phyloP scores from a whole-genome alignment of 257 asterid genomes.

The Scutellaria galericulata region DNA sequence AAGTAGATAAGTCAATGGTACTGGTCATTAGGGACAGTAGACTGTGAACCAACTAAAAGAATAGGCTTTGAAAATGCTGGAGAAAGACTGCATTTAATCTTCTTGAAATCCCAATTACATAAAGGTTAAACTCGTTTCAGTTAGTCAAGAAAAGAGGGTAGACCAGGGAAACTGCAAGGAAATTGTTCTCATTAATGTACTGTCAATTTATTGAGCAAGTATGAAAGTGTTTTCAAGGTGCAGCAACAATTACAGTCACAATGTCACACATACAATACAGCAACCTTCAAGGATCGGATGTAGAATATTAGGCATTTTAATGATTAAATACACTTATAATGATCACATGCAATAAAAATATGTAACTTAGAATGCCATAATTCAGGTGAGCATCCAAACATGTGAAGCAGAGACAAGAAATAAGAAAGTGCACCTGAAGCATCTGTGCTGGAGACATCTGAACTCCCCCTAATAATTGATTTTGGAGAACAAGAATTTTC shows the following conservation, averaged over 20 bases:
- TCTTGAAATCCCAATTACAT: not conserved
- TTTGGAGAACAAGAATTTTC: slow-evolving; percentile 52
- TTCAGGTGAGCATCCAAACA: slow-evolving; percentile 21
- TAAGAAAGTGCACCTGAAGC: slow-evolving; percentile 60
- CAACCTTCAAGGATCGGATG: not conserved
- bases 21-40: not conserved
- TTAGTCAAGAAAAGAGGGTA: not conserved
- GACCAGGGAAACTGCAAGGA: not conserved
- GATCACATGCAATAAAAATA: slow-evolving; percentile 24
- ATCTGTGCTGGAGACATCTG: slow-evolving; percentile 53
- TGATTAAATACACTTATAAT: slow-evolving; percentile 3
- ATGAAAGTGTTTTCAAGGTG: slow-evolving; percentile 8
- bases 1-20: not conserved
- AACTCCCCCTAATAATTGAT: slow-evolving; percentile 45
- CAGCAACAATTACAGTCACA: not conserved
- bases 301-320: not conserved
- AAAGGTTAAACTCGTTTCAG: too few species aligned
- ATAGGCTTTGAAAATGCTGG: slow-evolving; percentile 1
- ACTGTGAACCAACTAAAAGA: not conserved
- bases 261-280: not conserved
- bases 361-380: slow-evolving; percentile 26
- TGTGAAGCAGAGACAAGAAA: slow-evolving; percentile 21
- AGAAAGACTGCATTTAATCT: not conserved
- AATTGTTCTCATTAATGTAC: not conserved
- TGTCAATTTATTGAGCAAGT: slow-evolving; percentile 6